Evolutionary conservation across 2,329 filamentous ascomycete species (phyloP).

Genomic region (Pleoardoris graminearum): DNA sequence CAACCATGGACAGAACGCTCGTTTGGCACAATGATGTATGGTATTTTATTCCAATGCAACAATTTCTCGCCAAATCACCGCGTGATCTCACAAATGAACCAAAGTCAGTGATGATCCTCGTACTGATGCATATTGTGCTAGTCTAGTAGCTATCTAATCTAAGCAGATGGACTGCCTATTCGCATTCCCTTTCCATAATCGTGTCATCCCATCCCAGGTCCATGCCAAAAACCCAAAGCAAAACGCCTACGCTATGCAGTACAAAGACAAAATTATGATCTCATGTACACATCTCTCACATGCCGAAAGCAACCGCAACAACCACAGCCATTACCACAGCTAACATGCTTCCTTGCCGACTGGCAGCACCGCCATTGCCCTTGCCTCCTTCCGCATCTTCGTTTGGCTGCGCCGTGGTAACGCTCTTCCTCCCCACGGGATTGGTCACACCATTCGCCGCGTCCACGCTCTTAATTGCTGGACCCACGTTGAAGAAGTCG

Average conservation of each 20-base stretch:
- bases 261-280: too few species aligned
- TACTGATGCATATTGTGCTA: background rate
- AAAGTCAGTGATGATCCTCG: background rate
- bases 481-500: conserved; percentile 77
- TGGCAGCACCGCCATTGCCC: conserved; percentile 35
- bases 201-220: background rate
- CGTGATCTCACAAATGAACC: background rate
- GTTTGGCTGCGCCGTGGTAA: conserved; percentile 24
- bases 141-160: background rate
- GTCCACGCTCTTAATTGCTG: conserved; percentile 71
- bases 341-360: too few species aligned
- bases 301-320: conserved; percentile 33
- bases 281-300: too few species aligned
- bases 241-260: conserved; percentile 28
- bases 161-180: too few species aligned
- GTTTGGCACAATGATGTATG: too few species aligned
- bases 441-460: conserved; percentile 64
- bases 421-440: conserved; percentile 28
- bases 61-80: background rate
- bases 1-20: too few species aligned
- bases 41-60: background rate
- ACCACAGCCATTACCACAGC: conserved; percentile 35
- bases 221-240: background rate
- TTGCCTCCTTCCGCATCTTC: conserved; percentile 20
- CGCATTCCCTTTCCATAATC: background rate